phyloP scores from a whole-genome alignment of 768 basidiomycete species.

The Leccinum subtestaceum region DNA sequence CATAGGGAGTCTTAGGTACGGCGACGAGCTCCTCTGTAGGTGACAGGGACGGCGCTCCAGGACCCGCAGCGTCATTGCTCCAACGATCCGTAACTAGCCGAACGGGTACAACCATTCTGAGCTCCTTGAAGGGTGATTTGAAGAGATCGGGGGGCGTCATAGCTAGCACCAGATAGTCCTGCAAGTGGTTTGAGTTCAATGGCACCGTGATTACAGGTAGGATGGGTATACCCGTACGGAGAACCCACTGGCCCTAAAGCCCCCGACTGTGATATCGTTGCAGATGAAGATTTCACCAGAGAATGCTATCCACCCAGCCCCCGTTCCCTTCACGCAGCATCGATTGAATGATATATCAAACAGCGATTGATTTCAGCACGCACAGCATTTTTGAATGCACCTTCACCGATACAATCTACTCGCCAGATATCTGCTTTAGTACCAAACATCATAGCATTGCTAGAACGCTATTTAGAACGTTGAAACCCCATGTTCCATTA shows the following conservation, averaged over 20 bases:
- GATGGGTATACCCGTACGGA: slow-evolving; percentile 50
- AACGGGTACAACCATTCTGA: slow-evolving; percentile 62
- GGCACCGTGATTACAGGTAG: not conserved
- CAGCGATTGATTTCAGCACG: slow-evolving; percentile 20
- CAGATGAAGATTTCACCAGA: slow-evolving; percentile 59
- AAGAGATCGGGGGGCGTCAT: slow-evolving; percentile 54
- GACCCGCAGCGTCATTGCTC: slow-evolving; percentile 35
- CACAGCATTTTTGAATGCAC: slow-evolving; percentile 55
- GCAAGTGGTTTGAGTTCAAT: not conserved
- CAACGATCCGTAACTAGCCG: slow-evolving; percentile 63
- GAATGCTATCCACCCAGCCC: slow-evolving; percentile 59
- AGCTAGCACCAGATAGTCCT: slow-evolving; percentile 68
- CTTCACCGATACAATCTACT: slow-evolving; percentile 62
- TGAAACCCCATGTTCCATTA: not conserved
- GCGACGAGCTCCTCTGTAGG: slow-evolving; percentile 26
- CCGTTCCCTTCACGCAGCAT: slow-evolving; percentile 49
- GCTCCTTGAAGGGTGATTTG: slow-evolving; percentile 54
- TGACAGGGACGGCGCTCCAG: slow-evolving; percentile 13
- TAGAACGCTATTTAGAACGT: slow-evolving; percentile 21
- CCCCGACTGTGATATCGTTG: slow-evolving; percentile 48
- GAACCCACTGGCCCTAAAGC: slow-evolving; percentile 65
- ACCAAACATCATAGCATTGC: slow-evolving; percentile 45
- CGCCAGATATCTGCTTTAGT: slow-evolving; percentile 74
- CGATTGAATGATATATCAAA: not conserved
- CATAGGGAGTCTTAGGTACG: slow-evolving; percentile 11